Evolutionary conservation across 768 basidiomycete species (phyloP).

Genomic region (Hygrophorus russula): DNA sequence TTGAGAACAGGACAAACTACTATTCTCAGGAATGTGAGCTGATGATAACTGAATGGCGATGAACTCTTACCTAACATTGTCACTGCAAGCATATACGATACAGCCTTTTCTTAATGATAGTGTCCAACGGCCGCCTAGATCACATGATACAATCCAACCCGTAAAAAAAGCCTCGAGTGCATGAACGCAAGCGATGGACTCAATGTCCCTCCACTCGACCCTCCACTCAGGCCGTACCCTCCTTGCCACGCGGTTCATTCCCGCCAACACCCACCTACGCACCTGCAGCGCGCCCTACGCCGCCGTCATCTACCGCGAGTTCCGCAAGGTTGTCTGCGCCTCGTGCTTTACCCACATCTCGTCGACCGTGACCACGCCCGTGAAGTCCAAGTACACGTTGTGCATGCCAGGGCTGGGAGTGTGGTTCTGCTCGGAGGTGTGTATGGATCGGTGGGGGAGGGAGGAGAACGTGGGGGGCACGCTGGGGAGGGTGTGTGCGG

Average conservation of each 20-base stretch:
- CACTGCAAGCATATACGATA: too few relatives aligned
- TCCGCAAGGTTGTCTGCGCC: slow-evolving; percentile 56
- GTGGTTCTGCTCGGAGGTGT: slow-evolving; percentile 46
- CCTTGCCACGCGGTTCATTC: slow-evolving; percentile 32
- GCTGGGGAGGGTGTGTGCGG: slow-evolving; percentile 20
- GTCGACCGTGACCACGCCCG: slow-evolving; percentile 23
- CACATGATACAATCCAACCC: too few relatives aligned
- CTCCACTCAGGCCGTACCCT: slow-evolving; percentile 41
- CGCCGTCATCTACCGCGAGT: slow-evolving; percentile 47
- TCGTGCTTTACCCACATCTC: slow-evolving; percentile 50
- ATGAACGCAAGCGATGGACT: too few relatives aligned
- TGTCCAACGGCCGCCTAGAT: too few relatives aligned
- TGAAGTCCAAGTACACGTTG: slow-evolving; percentile 4
- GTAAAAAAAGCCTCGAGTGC: too few relatives aligned
- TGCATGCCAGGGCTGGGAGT: slow-evolving; percentile 23
- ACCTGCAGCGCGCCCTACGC: slow-evolving; percentile 39
- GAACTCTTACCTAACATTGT: too few relatives aligned
- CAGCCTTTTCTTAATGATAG: too few relatives aligned
- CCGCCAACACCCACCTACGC: slow-evolving; percentile 31
- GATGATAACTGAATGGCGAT: too few relatives aligned
- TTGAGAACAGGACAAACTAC: too few relatives aligned
- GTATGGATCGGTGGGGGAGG: slow-evolving; percentile 32
- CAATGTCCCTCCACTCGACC: slow-evolving; percentile 17
- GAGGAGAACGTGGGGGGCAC: slow-evolving; percentile 21
- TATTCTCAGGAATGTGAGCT: too few relatives aligned